These are phyloP conservation scores for Clarireedia sp. DNA, from an alignment of 2,329 filamentous ascomycete species.

Conservation along the genomic window DNA sequence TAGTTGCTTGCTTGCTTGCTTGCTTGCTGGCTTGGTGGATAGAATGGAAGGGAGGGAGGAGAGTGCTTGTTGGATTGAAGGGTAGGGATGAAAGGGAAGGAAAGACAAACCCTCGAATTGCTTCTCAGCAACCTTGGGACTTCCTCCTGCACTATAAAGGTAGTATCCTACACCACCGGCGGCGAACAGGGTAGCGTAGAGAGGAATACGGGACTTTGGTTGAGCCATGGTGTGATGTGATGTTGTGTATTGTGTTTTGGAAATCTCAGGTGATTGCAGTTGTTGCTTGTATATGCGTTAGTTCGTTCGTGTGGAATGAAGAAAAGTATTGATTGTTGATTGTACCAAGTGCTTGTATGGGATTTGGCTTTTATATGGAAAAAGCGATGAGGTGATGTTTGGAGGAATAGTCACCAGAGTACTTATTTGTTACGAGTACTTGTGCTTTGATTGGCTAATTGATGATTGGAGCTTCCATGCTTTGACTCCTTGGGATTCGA, in stretches of 20 bases:
- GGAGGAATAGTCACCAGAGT: no score
- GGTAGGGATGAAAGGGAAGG: background rate
- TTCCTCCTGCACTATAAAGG: conserved; percentile 78
- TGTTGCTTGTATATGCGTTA: background rate
- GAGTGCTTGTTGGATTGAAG: background rate
- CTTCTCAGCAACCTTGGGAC: conserved; percentile 75
- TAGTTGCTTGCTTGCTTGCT: conserved; percentile 4
- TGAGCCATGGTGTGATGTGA: conserved; percentile 24
- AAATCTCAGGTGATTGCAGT: background rate
- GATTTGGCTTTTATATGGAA: no score
- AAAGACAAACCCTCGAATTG: conserved; percentile 66
- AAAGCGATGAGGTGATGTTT: no score
- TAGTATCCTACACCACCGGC: conserved; percentile 76
- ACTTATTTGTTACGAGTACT: no score
- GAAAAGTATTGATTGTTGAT: no score
- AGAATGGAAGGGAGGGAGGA: background rate
- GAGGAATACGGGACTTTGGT: conserved; percentile 32
- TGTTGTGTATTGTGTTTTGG: conserved; percentile 7
- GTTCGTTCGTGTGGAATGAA: background rate
- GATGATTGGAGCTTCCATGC: background rate
- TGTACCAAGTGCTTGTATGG: no score
- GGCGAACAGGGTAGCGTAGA: conserved; percentile 51
- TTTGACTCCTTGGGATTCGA: background rate
- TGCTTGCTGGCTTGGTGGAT: conserved; percentile 4
- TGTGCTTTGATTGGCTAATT: no score